Conservation (phyloP, 768 basidiomycete species). For the Podaxis carcinomalis region DNA sequence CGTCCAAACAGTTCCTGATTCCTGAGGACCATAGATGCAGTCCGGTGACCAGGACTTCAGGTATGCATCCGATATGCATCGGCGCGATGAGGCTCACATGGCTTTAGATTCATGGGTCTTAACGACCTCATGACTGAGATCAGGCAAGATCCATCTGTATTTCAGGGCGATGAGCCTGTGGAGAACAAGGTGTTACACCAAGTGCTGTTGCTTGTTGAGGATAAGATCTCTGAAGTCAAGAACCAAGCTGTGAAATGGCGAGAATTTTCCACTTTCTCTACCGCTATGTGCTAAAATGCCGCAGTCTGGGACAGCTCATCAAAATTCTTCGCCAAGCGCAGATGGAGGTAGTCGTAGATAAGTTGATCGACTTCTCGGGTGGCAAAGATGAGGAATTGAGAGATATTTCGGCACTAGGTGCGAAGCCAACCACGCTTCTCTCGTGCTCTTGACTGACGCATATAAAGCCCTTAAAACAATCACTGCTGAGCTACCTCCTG, state of each 20-base stretch:
- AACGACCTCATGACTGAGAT: constrained; percentile 92
- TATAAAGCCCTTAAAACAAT: constrained; percentile 89
- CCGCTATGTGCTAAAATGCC: constrained; percentile 6
- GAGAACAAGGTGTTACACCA: constrained; percentile 83
- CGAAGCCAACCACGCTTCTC: constrained; percentile 12
- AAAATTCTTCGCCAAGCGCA: constrained; percentile 80
- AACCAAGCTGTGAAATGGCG: constrained; percentile 96
- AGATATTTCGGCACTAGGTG: constrained; percentile 92
- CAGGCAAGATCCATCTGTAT: constrained; percentile 68
- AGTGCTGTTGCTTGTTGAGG: constrained; percentile 84
- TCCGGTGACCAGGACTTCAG: constrained; percentile 89
- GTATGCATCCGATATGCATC: constrained; percentile 34
- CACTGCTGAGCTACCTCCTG: constrained; percentile 82
- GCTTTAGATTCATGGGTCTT: constrained; percentile 88
- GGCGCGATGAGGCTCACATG: constrained; percentile 12
- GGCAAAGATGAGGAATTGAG: constrained; percentile 90
- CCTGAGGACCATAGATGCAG: constrained; percentile 58
- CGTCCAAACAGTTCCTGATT: neutral
- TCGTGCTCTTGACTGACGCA: constrained; percentile 48
- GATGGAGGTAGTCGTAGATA: constrained; percentile 86
- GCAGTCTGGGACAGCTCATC: constrained; percentile 84
- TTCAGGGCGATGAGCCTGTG: constrained; percentile 78
- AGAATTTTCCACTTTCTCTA: constrained; percentile 16
- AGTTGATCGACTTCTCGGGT: constrained; percentile 79
- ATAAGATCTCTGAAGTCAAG: constrained; percentile 97